These are phyloP conservation scores for Fusarium sp. DNA, from an alignment of 2,329 filamentous ascomycete species.

Conservation along the genomic window DNA sequence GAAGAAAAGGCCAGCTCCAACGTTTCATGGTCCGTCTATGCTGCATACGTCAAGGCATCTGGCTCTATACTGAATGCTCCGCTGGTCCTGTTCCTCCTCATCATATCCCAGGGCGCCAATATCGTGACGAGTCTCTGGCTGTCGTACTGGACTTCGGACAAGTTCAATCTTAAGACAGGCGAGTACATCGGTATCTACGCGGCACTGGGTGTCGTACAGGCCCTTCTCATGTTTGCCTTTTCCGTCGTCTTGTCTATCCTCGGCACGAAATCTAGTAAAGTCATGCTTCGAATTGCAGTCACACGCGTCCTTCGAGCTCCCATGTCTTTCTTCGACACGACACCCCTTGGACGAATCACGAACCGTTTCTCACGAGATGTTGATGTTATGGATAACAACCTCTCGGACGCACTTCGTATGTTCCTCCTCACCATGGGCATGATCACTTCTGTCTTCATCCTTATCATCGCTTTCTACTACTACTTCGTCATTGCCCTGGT, in stretches of 20 bases:
- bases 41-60: slow-evolving; percentile 80
- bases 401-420: slow-evolving; percentile 92
- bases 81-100: slow-evolving; percentile 71
- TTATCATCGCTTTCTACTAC: slow-evolving; percentile 96
- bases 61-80: slow-evolving; percentile 78
- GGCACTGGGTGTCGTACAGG: slow-evolving; percentile 77
- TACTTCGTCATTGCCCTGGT: slow-evolving; percentile 78
- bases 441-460: slow-evolving; percentile 84
- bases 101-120: slow-evolving; percentile 84
- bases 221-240: slow-evolving; percentile 82
- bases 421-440: slow-evolving; percentile 87
- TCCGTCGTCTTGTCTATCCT: slow-evolving; percentile 81
- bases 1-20: slow-evolving; percentile 78
- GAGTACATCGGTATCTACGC: slow-evolving; percentile 80
- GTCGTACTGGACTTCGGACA: slow-evolving; percentile 90
- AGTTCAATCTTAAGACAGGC: slow-evolving; percentile 75
- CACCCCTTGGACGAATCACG: slow-evolving; percentile 92
- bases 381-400: slow-evolving; percentile 94
- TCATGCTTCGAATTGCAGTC: slow-evolving; percentile 85
- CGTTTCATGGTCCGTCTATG: slow-evolving; percentile 84
- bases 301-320: slow-evolving; percentile 77
- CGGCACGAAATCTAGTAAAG: slow-evolving; percentile 84
- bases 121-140: slow-evolving; percentile 92
- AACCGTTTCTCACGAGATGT: slow-evolving; percentile 97
- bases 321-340: slow-evolving; percentile 98